Base-by-base conservation (phyloP, 345 rosid species). In the Diplotaxis tenuifolia region DNA sequence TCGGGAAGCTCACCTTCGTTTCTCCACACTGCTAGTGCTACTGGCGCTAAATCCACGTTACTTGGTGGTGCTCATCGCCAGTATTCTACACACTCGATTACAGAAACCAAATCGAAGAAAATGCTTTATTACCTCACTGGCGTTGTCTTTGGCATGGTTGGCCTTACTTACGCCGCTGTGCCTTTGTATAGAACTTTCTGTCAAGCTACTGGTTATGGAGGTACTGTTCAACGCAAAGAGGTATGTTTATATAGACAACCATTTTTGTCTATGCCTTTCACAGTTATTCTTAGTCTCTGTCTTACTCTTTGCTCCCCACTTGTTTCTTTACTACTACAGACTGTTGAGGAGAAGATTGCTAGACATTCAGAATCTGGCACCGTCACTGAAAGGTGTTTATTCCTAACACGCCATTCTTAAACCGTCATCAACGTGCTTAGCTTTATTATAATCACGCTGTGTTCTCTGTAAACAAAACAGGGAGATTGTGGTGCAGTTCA, bases 141-240 rank as follows among this genome's bases (percentile, higher is more conserved):
- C 22, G 50, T 94, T 75, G 98, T 86, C 73, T 67, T 94, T 59
- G 91, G 85, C 6, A 94, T 94, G 98, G 93, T 91, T 76, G 97
- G 97, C 31, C 14, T 91, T 36, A 88, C 80, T 70, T 94, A 88
- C 71, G 97, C 97, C 0, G 97, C 98, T 29, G 98, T 94, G 18
- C 98, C 98, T 11, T 80, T 91, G 76, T 94, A 94, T 67, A 78
- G 95, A 72, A 88, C 88, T 63, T 94, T 94, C 80, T 94, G 98
- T 83, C 97, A 91, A 80, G 93, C 93, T 68, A 91, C 97, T 67
- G 97, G 98, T 4, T 89, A 88, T 81, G 96, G 98, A 2, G 97
- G 98, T 15, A 94, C 97, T 58, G 81, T 91, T 49, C 98, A 94
- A 74, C 95, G 98, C 23, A 87, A 88, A 68, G 98, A 94, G 98